phyloP scores from a whole-genome alignment of 495 filamentous ascomycete species.

The Aspergillus bertholletiae region DNA sequence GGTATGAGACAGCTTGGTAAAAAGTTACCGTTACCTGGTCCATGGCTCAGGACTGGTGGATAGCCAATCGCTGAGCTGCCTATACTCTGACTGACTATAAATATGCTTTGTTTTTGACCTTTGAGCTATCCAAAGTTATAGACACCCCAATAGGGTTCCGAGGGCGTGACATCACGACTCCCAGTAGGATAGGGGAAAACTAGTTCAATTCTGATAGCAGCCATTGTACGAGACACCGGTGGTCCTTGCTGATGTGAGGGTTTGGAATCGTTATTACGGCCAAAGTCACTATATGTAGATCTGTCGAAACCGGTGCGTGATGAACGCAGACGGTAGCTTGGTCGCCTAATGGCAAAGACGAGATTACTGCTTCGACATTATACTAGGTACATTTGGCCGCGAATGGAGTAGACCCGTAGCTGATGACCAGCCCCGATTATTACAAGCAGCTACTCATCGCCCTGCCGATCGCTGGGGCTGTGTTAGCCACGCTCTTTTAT shows the following conservation, averaged over 20 bases:
- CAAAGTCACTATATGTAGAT: too few relatives aligned
- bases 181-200: too few relatives aligned
- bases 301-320: background rate
- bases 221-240: too few relatives aligned
- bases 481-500: constrained; percentile 17
- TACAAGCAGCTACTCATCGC: constrained; percentile 15
- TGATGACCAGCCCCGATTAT: background rate
- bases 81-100: background rate
- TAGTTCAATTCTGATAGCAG: too few relatives aligned
- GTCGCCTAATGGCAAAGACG: background rate
- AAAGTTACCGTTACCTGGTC: too few relatives aligned
- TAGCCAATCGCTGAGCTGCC: too few relatives aligned
- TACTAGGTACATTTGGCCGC: background rate
- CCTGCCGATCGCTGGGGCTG: constrained; percentile 13
- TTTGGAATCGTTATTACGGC: too few relatives aligned
- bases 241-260: too few relatives aligned
- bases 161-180: background rate
- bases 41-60: background rate
- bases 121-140: background rate
- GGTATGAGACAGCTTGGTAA: too few relatives aligned
- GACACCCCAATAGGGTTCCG: background rate
- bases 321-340: background rate
- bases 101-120: background rate
- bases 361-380: background rate
- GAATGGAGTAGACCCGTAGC: background rate